Evolutionary conservation across 306 rosid species (phyloP), one percentile per base, ranked within the genome.

Genomic region (Castanea mollissima): DNA sequence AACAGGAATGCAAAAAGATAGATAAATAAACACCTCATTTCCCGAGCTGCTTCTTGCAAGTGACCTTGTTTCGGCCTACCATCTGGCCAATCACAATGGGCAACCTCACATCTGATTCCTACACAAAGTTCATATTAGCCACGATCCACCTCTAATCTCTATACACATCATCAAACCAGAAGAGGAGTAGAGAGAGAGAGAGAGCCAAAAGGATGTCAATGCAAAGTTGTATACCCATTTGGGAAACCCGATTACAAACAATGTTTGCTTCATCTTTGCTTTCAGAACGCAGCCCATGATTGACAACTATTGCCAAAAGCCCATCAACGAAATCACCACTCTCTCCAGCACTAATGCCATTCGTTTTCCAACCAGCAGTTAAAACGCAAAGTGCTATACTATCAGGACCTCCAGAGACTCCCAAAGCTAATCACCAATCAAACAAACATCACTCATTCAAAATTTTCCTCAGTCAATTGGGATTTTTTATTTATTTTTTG

Each of bases 361-460:
- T 77, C 73, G 77, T 80, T 88, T 92, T 95, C 99, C 99, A 91
- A 71, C 74, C 81, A 31, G 96, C 92, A 62, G 90, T 82, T 71
- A 95, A 85, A 74, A 88, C 97, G 82, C 99, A 84, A 1, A 81
- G 87, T 80, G 98, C 99, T 87, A 91, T 83, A 76, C 99, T 95
- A 71, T 95, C 99, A 55, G 97, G 98, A 73, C 99, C 99, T 78
- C 99, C 99, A n/a, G 98, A 93, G 41, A 95, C 99, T 77, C 98
- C 99, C 86, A 95, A 62, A 76, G 98, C 98, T 95, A 79, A 74
- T 27, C 35, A 56, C 31, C 67, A 74, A 85, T 54, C 18, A 76
- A 62, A 69, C 52, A 78, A 77, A 71, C 44, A 69, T 76, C 78
- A 79, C 60, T 27, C 13, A 2, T 12, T 64, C 74, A 70, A 44